Conservation (phyloP, 169 alveolate species). For the Plasmodium falciparum region DNA sequence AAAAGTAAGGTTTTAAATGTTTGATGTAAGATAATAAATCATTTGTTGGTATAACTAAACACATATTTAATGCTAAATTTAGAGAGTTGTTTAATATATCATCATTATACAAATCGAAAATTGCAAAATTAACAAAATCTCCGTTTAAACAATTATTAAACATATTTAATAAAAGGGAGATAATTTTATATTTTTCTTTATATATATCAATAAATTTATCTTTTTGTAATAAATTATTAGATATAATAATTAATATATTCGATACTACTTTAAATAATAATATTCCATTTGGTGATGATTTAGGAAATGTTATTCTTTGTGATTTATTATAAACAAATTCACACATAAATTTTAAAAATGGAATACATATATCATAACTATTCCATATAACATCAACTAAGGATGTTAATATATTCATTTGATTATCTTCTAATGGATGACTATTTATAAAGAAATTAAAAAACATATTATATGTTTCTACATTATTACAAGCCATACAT, state of each 20-base stretch:
- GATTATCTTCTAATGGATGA: conserved; percentile 88
- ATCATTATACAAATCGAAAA: conserved; percentile 94
- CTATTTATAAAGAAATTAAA: conserved; percentile 92
- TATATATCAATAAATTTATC: conserved; percentile 89
- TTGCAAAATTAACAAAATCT: conserved; percentile 93
- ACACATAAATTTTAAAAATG: conserved; percentile 93
- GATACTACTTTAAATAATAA: conserved; percentile 92
- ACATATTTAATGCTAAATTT: conserved; percentile 90
- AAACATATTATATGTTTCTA: conserved; percentile 90
- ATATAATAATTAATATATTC: conserved; percentile 86
- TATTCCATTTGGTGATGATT: conserved; percentile 94
- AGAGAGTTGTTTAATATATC: conserved; percentile 91
- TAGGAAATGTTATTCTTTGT: conserved; percentile 93
- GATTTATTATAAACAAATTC: conserved; percentile 90
- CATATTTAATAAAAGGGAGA: conserved; percentile 90
- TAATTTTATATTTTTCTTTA: conserved; percentile 93
- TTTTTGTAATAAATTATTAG: conserved; percentile 82
- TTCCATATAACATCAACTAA: conserved; percentile 93
- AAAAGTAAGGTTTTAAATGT: conserved; percentile 89
- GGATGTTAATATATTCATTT: conserved; percentile 87
- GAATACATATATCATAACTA: conserved; percentile 91
- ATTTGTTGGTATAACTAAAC: conserved; percentile 91
- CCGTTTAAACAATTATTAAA: conserved; percentile 93
- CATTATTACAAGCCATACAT: conserved; percentile 85
- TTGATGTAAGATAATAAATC: conserved; percentile 89